Evolutionary conservation across 495 filamentous ascomycete genomes (phyloP).

Genomic region (Daldinia bambusicola): DNA sequence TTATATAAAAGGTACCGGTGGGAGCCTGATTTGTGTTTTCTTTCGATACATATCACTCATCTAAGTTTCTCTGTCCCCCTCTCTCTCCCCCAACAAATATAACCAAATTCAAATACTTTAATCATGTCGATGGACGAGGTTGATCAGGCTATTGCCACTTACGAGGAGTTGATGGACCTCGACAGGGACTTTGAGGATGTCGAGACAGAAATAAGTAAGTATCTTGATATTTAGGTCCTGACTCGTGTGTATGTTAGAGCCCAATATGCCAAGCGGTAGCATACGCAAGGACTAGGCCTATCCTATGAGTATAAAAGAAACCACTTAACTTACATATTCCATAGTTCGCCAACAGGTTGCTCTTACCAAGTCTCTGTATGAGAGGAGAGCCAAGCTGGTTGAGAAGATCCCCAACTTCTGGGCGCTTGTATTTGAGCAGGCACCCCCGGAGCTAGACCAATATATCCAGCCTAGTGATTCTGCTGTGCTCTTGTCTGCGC

Average conservation of each 20-base stretch:
- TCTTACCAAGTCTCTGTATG: slow-evolving; percentile 69
- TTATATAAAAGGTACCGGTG: slow-evolving; percentile 12
- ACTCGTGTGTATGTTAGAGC: not conserved
- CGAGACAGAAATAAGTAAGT: slow-evolving; percentile 75
- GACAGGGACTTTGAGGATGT: slow-evolving; percentile 77
- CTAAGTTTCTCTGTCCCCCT: not conserved
- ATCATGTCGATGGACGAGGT: slow-evolving; percentile 54
- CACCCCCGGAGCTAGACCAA: slow-evolving; percentile 83
- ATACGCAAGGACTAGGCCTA: not conserved
- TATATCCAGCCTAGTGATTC: slow-evolving; percentile 83
- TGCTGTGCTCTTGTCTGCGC: slow-evolving; percentile 67
- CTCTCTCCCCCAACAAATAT: not conserved
- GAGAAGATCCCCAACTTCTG: slow-evolving; percentile 84
- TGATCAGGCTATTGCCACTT: slow-evolving; percentile 58
- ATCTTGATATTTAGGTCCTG: not conserved
- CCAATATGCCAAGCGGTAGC: no score
- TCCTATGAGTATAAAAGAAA: not conserved
- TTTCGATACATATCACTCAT: slow-evolving; percentile 5
- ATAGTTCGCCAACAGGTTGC: slow-evolving; percentile 67
- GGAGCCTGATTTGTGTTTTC: not conserved
- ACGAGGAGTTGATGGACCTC: slow-evolving; percentile 68
- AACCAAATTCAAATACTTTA: slow-evolving; percentile 5
- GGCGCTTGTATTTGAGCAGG: slow-evolving; percentile 85
- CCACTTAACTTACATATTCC: slow-evolving; percentile 26
- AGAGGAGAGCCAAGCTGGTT: slow-evolving; percentile 74